Conservation (phyloP, 441 rosid species). For the Erodium trifolium region DNA sequence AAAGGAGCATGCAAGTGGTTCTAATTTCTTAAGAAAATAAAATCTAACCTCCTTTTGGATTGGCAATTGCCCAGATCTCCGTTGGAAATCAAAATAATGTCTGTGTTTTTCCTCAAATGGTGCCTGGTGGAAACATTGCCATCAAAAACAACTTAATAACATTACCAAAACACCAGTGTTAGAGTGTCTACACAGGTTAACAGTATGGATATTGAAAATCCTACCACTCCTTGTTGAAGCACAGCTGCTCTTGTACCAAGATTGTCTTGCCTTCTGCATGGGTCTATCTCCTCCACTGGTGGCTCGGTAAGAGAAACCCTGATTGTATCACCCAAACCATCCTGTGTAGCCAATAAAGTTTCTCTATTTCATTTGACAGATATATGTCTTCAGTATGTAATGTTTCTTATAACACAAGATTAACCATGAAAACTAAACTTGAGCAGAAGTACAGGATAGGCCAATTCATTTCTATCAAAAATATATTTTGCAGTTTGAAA, state of each 20-base stretch:
- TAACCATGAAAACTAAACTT: no score
- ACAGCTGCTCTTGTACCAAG: constrained; percentile 79
- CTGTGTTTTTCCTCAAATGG: constrained; percentile 94
- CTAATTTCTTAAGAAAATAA: background rate
- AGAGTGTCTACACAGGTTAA: no score
- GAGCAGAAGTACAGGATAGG: no score
- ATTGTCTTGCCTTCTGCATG: constrained; percentile 78
- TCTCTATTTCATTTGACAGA: constrained; percentile 1
- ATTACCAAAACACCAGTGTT: background rate
- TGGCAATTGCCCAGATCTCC: constrained; percentile 83
- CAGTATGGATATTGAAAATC: constrained; percentile 18
- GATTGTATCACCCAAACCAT: constrained; percentile 96
- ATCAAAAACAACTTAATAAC: constrained; percentile 7
- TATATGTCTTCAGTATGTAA: no score
- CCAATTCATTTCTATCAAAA: no score
- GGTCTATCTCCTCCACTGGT: constrained; percentile 95
- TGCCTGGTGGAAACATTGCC: constrained; percentile 37
- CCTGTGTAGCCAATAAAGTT: constrained; percentile 37
- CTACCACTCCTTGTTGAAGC: constrained; percentile 89
- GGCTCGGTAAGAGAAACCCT: constrained; percentile 95
- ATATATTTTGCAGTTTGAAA: no score
- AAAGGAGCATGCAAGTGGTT: background rate
- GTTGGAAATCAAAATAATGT: constrained; percentile 86
- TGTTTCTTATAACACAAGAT: no score
- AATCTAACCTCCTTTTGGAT: constrained; percentile 70